Conservation (phyloP, 306 rosid genomes). For the Argentina anserina region DNA sequence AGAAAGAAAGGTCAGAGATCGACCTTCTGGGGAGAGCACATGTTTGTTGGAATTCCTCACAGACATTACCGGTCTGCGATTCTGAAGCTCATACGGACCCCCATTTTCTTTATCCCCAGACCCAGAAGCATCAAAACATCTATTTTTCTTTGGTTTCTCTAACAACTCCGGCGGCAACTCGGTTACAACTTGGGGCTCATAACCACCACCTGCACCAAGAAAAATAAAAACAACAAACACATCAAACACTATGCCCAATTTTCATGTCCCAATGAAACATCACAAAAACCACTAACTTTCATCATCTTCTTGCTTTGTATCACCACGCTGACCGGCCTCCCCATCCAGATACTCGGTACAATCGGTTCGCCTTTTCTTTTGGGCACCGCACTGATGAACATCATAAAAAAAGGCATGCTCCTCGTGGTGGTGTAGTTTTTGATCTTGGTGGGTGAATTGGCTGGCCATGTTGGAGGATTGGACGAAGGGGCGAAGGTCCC, state of each 20-base stretch:
- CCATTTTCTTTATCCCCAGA: constrained; percentile 12
- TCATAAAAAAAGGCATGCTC: neutral
- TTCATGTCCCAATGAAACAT: constrained; percentile 2
- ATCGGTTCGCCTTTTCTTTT: constrained; percentile 35
- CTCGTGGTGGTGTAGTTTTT: neutral
- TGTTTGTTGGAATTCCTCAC: constrained; percentile 24
- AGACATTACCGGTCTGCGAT: constrained; percentile 25
- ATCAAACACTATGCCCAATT: neutral
- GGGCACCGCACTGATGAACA: neutral
- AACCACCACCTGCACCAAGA: constrained; percentile 31
- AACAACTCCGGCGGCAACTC: constrained; percentile 43
- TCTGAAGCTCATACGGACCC: constrained; percentile 12
- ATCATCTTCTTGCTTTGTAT: neutral
- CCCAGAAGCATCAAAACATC: constrained; percentile 7
- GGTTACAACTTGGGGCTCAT: constrained; percentile 55
- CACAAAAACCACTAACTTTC: constrained; percentile 7
- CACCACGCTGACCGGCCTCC: constrained; percentile 5
- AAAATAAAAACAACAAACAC: neutral
- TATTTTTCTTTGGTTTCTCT: constrained; percentile 41
- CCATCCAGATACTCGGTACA: constrained; percentile 68
- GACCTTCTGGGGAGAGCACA: constrained; percentile 36
- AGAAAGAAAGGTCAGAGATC: neutral
- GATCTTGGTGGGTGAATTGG: constrained; percentile 24
- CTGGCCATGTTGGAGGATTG: constrained; percentile 83
- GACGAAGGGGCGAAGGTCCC: constrained; percentile 64